phyloP scores from a whole-genome alignment of 176 grass and related monocot genomes.

The Eragrostis nindensis region DNA sequence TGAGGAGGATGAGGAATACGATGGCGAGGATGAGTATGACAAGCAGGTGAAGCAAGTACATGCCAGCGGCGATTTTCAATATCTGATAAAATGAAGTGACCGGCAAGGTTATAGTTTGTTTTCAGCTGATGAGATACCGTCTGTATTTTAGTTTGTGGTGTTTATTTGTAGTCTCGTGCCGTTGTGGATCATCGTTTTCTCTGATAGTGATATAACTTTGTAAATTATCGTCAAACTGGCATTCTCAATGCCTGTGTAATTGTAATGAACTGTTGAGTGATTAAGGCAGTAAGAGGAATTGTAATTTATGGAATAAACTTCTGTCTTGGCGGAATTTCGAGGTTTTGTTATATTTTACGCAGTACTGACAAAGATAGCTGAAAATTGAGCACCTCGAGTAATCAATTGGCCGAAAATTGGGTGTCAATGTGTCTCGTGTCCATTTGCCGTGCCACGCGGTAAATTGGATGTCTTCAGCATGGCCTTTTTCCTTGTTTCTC shows the following conservation, averaged over 20 bases:
- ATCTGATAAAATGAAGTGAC: constrained; percentile 39
- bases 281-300: constrained; percentile 34
- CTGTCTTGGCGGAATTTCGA: background rate
- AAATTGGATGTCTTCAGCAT: background rate
- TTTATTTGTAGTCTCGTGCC: constrained; percentile 4
- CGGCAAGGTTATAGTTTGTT: constrained; percentile 26
- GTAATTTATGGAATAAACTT: constrained; percentile 34
- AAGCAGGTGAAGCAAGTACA: constrained; percentile 94
- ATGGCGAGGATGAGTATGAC: constrained; percentile 81
- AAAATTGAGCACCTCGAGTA: background rate
- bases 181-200: background rate
- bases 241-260: constrained; percentile 40
- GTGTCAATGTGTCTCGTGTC: background rate
- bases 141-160: constrained; percentile 39
- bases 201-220: constrained; percentile 22
- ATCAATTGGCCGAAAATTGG: background rate
- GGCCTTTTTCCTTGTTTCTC: background rate
- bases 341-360: background rate
- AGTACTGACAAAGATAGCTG: background rate
- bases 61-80: constrained; percentile 74
- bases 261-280: constrained; percentile 34
- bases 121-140: constrained; percentile 21
- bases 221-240: constrained; percentile 50
- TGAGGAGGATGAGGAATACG: constrained; percentile 64
- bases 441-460: background rate